A percentile compares a stretch with the other conserved stretches of the same genome.
phyloP scores from a whole-genome alignment of 2,329 filamentous ascomycete genomes.

The Epichloe sylvatica region DNA sequence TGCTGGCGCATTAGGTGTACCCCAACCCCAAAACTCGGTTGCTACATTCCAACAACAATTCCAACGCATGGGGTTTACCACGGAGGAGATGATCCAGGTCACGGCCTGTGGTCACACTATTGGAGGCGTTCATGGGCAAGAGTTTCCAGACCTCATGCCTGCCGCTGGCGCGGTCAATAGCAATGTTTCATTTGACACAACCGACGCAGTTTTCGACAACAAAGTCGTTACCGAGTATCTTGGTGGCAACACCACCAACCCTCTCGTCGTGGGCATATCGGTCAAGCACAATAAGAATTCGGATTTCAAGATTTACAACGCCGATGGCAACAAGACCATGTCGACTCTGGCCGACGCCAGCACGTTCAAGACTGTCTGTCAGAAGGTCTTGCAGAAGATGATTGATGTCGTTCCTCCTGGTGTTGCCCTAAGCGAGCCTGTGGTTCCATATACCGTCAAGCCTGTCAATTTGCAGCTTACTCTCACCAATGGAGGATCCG shows the following conservation, averaged over 20 bases:
- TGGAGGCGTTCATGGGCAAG: slow-evolving; percentile 41
- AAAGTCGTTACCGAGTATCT: slow-evolving; percentile 44
- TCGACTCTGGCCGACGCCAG: slow-evolving; percentile 28
- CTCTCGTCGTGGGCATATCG: slow-evolving; percentile 39
- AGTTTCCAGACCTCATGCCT: slow-evolving; percentile 40
- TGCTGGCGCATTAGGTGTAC: slow-evolving; percentile 35
- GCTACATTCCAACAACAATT: slow-evolving; percentile 41
- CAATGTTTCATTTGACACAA: slow-evolving; percentile 32
- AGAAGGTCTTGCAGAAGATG: slow-evolving; percentile 42
- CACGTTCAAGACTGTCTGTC: slow-evolving; percentile 34
- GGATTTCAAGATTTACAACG: slow-evolving; percentile 41
- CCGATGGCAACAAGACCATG: slow-evolving; percentile 43
- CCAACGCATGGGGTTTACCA: slow-evolving; percentile 40
- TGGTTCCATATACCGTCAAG: slow-evolving; percentile 45
- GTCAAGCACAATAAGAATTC: slow-evolving; percentile 31
- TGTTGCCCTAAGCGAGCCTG: slow-evolving; percentile 36
- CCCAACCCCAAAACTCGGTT: slow-evolving; percentile 41
- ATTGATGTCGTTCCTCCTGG: slow-evolving; percentile 43
- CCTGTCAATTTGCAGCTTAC: slow-evolving; percentile 43
- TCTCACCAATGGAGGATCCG: slow-evolving; percentile 32
- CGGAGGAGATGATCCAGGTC: slow-evolving; percentile 44
- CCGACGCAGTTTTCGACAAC: slow-evolving; percentile 38
- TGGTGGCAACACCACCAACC: slow-evolving; percentile 36
- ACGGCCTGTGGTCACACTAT: slow-evolving; percentile 48
- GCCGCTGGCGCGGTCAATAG: slow-evolving; percentile 28